Evolutionary conservation across 75 land plant species (phyloP).

Genomic region (Pinus tabuliformis): DNA sequence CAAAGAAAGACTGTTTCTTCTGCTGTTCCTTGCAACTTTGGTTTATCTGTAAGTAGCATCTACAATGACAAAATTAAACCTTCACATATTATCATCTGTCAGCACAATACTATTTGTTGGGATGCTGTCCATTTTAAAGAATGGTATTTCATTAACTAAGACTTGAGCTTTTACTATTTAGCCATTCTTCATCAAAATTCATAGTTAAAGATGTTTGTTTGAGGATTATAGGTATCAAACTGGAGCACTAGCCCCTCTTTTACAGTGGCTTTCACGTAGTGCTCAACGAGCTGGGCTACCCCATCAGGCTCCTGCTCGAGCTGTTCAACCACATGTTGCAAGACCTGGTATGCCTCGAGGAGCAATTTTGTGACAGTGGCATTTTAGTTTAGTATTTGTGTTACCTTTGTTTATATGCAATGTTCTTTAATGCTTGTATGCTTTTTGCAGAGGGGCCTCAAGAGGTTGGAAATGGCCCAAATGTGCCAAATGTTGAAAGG

Average conservation of each 20-base stretch:
- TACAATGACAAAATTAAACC: background rate
- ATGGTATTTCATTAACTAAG: too few species aligned
- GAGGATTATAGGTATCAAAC: slow-evolving; percentile 80
- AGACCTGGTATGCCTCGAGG: background rate
- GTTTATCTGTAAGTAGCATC: slow-evolving; percentile 79
- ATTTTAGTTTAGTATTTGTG: background rate
- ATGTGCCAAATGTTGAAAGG: slow-evolving; percentile 10
- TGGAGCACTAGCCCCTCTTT: slow-evolving; percentile 79
- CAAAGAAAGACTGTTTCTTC: slow-evolving; percentile 63
- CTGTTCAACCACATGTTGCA: slow-evolving; percentile 19
- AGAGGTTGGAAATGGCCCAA: slow-evolving; percentile 35
- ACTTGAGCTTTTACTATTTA: background rate
- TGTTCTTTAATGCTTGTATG: background rate
- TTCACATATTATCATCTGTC: slow-evolving; percentile 2
- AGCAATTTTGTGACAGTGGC: background rate
- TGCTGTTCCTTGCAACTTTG: slow-evolving; percentile 71
- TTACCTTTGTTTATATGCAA: background rate
- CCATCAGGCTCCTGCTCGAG: slow-evolving; percentile 53
- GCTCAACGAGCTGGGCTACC: slow-evolving; percentile 76
- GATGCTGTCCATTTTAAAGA: too few species aligned
- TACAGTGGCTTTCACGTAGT: slow-evolving; percentile 79
- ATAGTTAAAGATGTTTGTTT: background rate
- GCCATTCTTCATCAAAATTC: background rate
- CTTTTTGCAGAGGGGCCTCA: slow-evolving; percentile 27
- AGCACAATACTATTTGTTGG: background rate